Conservation (phyloP, 2,329 filamentous ascomycete genomes). For the Zymoseptoria brevis region DNA sequence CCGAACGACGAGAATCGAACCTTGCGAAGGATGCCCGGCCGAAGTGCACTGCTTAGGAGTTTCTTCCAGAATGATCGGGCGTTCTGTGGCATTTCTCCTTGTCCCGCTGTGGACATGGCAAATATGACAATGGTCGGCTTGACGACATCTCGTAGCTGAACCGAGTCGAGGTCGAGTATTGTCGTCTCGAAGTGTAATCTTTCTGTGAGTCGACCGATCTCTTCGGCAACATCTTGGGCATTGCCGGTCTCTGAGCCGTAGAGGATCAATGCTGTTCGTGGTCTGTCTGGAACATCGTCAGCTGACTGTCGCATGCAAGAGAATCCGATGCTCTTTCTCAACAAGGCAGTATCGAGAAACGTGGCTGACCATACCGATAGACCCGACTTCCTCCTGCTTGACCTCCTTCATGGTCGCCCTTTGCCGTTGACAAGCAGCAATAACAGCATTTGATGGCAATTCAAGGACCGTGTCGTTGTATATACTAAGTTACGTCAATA, state of each 20-base stretch:
- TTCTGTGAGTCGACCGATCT: slow-evolving; percentile 66
- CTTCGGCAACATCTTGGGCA: slow-evolving; percentile 81
- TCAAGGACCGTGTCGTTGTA: background rate
- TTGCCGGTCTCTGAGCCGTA: slow-evolving; percentile 96
- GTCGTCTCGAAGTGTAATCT: slow-evolving; percentile 69
- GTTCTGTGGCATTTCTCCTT: slow-evolving; percentile 87
- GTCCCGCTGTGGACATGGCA: slow-evolving; percentile 83
- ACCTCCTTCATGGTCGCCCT: slow-evolving; percentile 9
- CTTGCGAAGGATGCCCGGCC: slow-evolving; percentile 57
- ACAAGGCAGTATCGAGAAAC: background rate
- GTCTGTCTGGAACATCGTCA: background rate
- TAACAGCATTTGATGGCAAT: background rate
- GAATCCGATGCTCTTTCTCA: background rate
- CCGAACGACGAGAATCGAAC: slow-evolving; percentile 80
- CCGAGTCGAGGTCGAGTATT: slow-evolving; percentile 68
- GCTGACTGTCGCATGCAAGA: background rate
- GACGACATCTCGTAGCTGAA: slow-evolving; percentile 51
- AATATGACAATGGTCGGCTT: slow-evolving; percentile 59
- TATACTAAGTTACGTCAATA: background rate
- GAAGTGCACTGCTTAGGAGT: slow-evolving; percentile 69
- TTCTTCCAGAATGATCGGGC: slow-evolving; percentile 75
- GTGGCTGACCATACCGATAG: slow-evolving; percentile 4
- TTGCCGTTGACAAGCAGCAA: slow-evolving; percentile 15
- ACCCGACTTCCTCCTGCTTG: slow-evolving; percentile 6
- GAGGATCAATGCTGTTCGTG: slow-evolving; percentile 58